Conservation (phyloP, 2,329 filamentous ascomycete genomes). For the Alternaria sp. region DNA sequence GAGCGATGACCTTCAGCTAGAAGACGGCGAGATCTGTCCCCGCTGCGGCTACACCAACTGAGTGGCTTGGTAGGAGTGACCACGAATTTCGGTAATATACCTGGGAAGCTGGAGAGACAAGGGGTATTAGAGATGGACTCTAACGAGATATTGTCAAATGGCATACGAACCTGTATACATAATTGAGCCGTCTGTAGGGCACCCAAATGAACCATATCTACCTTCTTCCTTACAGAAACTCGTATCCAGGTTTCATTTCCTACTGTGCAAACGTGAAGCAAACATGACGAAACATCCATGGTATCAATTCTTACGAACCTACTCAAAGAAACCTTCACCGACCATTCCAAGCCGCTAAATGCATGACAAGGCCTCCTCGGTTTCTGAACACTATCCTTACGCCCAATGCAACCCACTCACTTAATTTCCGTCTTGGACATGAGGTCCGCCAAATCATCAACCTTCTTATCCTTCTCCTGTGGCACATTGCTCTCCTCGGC, state of each 20-base stretch:
- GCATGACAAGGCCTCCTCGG: constrained; percentile 9
- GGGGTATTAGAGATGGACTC: background rate
- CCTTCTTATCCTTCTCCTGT: constrained; percentile 75
- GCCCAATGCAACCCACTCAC: constrained; percentile 14
- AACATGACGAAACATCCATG: constrained; percentile 6
- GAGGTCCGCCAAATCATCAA: constrained; percentile 80
- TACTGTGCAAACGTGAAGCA: background rate
- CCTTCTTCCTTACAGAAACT: background rate
- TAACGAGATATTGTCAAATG: background rate
- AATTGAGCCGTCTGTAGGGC: background rate
- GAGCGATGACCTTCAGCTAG: background rate
- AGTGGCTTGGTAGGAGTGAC: background rate
- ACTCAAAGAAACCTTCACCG: background rate
- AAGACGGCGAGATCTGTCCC: background rate
- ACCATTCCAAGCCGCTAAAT: constrained; percentile 14
- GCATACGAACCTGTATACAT: constrained; percentile 2
- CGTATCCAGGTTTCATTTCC: background rate
- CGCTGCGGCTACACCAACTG: too few relatives aligned
- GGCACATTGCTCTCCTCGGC: constrained; percentile 78
- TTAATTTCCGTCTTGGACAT: constrained; percentile 72
- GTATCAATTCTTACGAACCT: constrained; percentile 9
- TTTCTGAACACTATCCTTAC: background rate
- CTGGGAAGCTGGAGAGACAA: background rate
- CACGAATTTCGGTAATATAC: background rate
- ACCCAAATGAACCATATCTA: background rate